A percentile compares a stretch with the other conserved stretches of the same genome.
phyloP scores from a whole-genome alignment of 495 filamentous ascomycete genomes.

The Daldinia bambusicola region DNA sequence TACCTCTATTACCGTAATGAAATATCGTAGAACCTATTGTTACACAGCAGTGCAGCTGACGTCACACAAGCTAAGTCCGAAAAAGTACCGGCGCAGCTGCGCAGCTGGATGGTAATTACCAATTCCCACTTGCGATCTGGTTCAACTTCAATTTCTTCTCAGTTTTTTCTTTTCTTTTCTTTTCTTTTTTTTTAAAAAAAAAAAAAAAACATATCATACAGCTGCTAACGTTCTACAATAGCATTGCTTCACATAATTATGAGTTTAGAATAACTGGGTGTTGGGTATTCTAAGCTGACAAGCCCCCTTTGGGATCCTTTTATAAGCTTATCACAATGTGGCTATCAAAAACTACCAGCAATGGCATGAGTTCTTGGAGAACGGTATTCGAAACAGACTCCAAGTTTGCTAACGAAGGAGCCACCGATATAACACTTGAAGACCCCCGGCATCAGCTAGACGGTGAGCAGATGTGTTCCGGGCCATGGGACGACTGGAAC shows the following conservation, averaged over 20 bases:
- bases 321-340: slow-evolving; percentile 1
- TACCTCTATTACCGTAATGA: background rate
- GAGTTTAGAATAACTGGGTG: background rate
- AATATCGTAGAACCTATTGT: background rate
- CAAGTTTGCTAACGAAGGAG: background rate
- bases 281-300: too few species aligned
- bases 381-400: slow-evolving; percentile 7
- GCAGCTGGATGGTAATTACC: background rate
- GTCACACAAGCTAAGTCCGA: slow-evolving; percentile 2
- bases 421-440: background rate
- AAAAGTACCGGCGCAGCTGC: slow-evolving; percentile 20
- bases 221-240: background rate
- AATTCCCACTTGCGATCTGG: slow-evolving; percentile 1
- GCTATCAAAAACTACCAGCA: background rate
- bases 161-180: too few species aligned
- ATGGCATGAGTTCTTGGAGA: background rate
- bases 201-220: background rate
- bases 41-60: background rate
- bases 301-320: too few species aligned
- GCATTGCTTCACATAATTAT: background rate
- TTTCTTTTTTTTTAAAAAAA: too few species aligned
- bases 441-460: background rate
- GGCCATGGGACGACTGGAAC: slow-evolving; percentile 12
- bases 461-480: slow-evolving; percentile 11
- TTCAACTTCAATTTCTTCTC: background rate